Evolutionary conservation across 2,329 filamentous ascomycete species (phyloP).

Genomic region (Neofusicoccum sp.): DNA sequence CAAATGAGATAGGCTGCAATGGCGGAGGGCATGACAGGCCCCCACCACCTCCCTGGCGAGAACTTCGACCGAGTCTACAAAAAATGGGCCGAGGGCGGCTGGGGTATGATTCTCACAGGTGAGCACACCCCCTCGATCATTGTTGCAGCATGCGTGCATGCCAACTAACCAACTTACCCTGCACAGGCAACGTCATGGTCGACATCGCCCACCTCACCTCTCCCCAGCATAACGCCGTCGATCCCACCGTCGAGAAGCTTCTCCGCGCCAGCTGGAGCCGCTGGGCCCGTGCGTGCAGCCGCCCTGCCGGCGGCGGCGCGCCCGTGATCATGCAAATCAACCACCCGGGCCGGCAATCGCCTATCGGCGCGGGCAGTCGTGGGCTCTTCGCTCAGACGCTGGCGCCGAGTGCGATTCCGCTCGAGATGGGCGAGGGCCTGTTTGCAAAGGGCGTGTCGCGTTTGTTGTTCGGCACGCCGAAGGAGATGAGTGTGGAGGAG

Average conservation of each 20-base stretch:
- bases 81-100: constrained; percentile 51
- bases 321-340: constrained; percentile 51
- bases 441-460: not conserved
- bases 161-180: constrained; percentile 31
- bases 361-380: constrained; percentile 41
- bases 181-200: not conserved
- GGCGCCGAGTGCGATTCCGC: constrained; percentile 48
- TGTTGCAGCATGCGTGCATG: constrained; percentile 36
- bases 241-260: not conserved
- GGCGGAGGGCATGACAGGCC: not conserved
- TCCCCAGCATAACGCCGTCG: not conserved
- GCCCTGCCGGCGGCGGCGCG: constrained; percentile 38
- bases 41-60: not conserved
- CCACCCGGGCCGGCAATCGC: constrained; percentile 53
- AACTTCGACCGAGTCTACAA: constrained; percentile 15
- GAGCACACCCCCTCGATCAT: too few relatives aligned
- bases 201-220: not conserved
- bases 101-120: constrained; percentile 56
- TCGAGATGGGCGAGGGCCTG: constrained; percentile 42
- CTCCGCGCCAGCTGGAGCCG: not conserved
- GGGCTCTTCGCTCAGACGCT: constrained; percentile 44
- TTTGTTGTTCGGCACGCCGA: constrained; percentile 54
- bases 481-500: constrained; percentile 58
- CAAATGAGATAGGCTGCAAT: not conserved
- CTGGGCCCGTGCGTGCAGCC: constrained; percentile 37